These are phyloP conservation scores for Venturia asperata DNA, from an alignment of 2,329 filamentous ascomycete species.

Conservation along the genomic window DNA sequence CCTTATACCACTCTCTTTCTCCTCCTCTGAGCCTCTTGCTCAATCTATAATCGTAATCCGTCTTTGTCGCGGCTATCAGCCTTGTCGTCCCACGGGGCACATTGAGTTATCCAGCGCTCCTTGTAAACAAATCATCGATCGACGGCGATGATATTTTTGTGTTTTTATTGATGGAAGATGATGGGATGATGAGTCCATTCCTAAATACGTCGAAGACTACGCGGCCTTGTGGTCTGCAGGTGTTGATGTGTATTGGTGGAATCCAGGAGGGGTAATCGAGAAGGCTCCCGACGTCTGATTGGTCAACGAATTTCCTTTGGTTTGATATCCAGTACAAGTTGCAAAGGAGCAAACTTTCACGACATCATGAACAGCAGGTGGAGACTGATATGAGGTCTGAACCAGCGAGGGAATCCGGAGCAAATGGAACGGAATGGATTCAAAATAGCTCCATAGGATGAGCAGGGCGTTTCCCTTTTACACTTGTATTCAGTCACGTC, in stretches of 20 bases:
- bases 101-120: neutral
- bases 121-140: slow-evolving; percentile 6
- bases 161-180: neutral
- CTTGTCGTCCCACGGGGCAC: neutral
- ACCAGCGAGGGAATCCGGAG: neutral
- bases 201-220: neutral
- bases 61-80: neutral
- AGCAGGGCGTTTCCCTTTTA: neutral
- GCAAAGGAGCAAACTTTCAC: slow-evolving; percentile 2
- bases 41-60: slow-evolving; percentile 2
- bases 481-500: slow-evolving; percentile 12
- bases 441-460: slow-evolving; percentile 7
- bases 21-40: slow-evolving; percentile 12
- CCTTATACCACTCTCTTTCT: slow-evolving; percentile 10
- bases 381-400: neutral
- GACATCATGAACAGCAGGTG: slow-evolving; percentile 2
- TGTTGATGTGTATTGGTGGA: neutral
- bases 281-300: neutral
- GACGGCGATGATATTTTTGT: slow-evolving; percentile 4
- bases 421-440: neutral
- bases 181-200: neutral
- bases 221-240: slow-evolving; percentile 3
- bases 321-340: slow-evolving; percentile 8
- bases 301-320: slow-evolving; percentile 11
- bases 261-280: slow-evolving; percentile 9